These are phyloP conservation scores for Vigna nakashimae DNA, from an alignment of 306 rosid species.

Conservation along the genomic window DNA sequence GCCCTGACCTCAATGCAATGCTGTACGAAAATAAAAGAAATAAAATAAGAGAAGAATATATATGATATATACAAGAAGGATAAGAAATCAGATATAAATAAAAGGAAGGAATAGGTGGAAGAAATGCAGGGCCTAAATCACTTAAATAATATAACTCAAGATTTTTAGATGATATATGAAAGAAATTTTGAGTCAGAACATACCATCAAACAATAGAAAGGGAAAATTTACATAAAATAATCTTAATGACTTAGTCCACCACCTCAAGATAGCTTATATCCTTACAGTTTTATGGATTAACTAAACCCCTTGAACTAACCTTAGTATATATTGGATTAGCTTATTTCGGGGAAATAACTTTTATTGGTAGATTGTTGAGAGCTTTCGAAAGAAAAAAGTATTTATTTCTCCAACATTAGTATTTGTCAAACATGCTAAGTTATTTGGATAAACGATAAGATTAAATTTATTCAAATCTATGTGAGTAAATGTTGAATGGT, in stretches of 20 bases:
- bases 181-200: not conserved
- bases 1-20: conserved; percentile 20
- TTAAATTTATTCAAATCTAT: not conserved
- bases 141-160: not conserved
- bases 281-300: not conserved
- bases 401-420: not conserved
- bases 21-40: not conserved
- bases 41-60: not conserved
- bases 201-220: not conserved
- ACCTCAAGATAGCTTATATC: not conserved
- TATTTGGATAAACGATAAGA: not conserved
- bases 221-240: not conserved
- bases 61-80: not conserved
- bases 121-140: not conserved
- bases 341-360: not conserved
- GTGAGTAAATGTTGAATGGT: not conserved
- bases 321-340: not conserved
- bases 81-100: not conserved
- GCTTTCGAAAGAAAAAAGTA: not conserved
- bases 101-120: not conserved
- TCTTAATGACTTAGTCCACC: not conserved
- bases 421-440: not conserved
- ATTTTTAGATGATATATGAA: not conserved
- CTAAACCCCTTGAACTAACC: not conserved
- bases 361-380: not conserved